These are phyloP conservation scores for Daldinia grandis DNA, from an alignment of 495 filamentous ascomycete genomes.

Conservation along the genomic window DNA sequence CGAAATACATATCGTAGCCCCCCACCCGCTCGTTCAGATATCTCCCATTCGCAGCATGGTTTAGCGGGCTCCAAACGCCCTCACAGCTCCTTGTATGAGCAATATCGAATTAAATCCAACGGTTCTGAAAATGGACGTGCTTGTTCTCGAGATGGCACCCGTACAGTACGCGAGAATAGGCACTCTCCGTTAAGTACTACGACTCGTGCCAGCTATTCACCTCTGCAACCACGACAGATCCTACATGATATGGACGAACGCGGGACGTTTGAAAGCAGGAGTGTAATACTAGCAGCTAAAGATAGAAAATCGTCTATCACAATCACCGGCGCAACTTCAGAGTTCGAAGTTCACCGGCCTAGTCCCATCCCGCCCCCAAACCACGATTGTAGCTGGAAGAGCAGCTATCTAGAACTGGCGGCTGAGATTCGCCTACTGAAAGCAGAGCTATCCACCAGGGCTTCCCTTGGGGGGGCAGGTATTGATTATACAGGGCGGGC, in stretches of 20 bases:
- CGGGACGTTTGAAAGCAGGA: not conserved
- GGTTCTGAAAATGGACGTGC: not conserved
- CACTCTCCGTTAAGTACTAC: not conserved
- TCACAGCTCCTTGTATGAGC: not conserved
- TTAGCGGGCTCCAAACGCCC: not conserved
- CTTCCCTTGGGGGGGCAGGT: slow-evolving; percentile 25
- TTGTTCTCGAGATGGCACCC: not conserved
- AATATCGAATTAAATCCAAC: not conserved
- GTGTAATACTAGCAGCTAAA: not conserved
- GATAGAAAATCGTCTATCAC: not conserved
- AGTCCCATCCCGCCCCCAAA: slow-evolving; percentile 39
- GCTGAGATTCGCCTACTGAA: slow-evolving; percentile 44
- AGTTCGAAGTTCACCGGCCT: slow-evolving; percentile 25
- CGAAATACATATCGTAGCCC: slow-evolving; percentile 7
- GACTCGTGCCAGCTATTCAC: slow-evolving; percentile 5
- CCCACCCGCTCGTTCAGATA: slow-evolving; percentile 17
- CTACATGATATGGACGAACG: slow-evolving; percentile 2
- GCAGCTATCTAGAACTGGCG: slow-evolving; percentile 42
- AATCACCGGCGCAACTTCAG: slow-evolving; percentile 1
- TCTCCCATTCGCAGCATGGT: slow-evolving; percentile 4
- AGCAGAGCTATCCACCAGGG: slow-evolving; percentile 34
- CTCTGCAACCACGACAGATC: slow-evolving; percentile 16
- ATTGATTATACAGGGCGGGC: slow-evolving; percentile 14
- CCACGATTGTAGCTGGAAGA: slow-evolving; percentile 49
- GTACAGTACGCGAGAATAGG: not conserved